A percentile compares a stretch with the other conserved stretches of the same genome.
Evolutionary conservation across 805 yeast species (phyloP).

Genomic region (Metschnikowia noctiluminum): DNA sequence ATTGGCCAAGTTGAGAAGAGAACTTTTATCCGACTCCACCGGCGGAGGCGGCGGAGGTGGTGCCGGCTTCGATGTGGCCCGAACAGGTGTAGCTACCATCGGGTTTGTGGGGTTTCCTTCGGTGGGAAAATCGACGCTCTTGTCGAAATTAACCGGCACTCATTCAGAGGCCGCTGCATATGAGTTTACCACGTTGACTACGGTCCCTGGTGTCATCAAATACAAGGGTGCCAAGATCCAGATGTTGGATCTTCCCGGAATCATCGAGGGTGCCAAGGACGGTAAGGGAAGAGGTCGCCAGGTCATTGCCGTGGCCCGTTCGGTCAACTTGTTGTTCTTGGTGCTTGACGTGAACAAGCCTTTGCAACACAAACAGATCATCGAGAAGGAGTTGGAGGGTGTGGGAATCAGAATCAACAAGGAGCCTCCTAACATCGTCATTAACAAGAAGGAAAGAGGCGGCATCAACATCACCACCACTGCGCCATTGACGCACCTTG

Average conservation of each 20-base stretch:
- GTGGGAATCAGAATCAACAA: slow-evolving; percentile 94
- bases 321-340: slow-evolving; percentile 89
- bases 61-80: slow-evolving; percentile 95
- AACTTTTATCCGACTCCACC: slow-evolving; percentile 66
- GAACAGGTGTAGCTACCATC: slow-evolving; percentile 96
- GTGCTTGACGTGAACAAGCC: slow-evolving; percentile 97
- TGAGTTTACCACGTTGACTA: slow-evolving; percentile 95
- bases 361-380: slow-evolving; percentile 86
- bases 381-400: slow-evolving; percentile 94
- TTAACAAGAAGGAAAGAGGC: slow-evolving; percentile 92
- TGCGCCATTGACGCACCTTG: slow-evolving; percentile 86
- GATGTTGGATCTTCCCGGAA: slow-evolving; percentile 90
- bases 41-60: slow-evolving; percentile 83
- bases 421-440: slow-evolving; percentile 86
- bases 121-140: slow-evolving; percentile 83
- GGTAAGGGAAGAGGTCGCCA: slow-evolving; percentile 94
- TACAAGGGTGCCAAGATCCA: slow-evolving; percentile 97
- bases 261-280: slow-evolving; percentile 87
- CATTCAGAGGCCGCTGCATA: slow-evolving; percentile 98
- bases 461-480: slow-evolving; percentile 93
- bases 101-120: slow-evolving; percentile 99
- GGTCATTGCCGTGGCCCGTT: slow-evolving; percentile 98
- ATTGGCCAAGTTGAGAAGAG: slow-evolving; percentile 91
- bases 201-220: slow-evolving; percentile 95
- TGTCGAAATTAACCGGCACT: slow-evolving; percentile 89